Conservation (phyloP, 1,284 basidiomycete genomes). For the Rhodotorula sp. region DNA sequence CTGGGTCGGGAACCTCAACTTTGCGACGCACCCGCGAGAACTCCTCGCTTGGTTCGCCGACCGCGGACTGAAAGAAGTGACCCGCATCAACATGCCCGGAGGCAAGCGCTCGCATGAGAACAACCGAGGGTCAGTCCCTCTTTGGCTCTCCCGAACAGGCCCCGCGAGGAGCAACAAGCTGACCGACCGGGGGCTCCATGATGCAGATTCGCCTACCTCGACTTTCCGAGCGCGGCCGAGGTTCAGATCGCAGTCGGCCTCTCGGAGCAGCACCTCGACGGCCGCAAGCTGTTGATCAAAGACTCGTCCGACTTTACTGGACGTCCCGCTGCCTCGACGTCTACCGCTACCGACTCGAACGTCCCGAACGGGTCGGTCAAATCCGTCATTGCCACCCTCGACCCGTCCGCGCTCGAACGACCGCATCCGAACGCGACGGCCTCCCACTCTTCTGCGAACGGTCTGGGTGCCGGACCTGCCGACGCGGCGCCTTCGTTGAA, state of each 20-base stretch:
- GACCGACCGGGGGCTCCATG: too few relatives aligned
- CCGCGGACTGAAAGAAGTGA: slow-evolving; percentile 48
- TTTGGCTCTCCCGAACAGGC: neutral
- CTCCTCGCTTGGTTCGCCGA: slow-evolving; percentile 37
- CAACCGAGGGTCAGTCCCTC: slow-evolving; percentile 52
- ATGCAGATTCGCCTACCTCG: slow-evolving; percentile 93
- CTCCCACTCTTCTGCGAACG: slow-evolving; percentile 46
- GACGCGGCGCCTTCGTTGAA: slow-evolving; percentile 45
- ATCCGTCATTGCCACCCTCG: slow-evolving; percentile 16
- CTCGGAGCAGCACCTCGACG: slow-evolving; percentile 78
- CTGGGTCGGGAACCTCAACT: slow-evolving; percentile 94
- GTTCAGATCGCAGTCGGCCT: slow-evolving; percentile 72
- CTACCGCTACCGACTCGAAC: neutral
- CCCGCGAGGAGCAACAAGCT: neutral
- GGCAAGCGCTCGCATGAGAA: slow-evolving; percentile 53
- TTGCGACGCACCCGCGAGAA: slow-evolving; percentile 64
- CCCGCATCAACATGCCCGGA: slow-evolving; percentile 57
- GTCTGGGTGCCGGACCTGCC: neutral
- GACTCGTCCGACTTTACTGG: slow-evolving; percentile 55
- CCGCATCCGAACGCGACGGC: slow-evolving; percentile 46
- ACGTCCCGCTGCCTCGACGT: slow-evolving; percentile 46
- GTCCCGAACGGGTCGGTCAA: slow-evolving; percentile 7
- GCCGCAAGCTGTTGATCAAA: slow-evolving; percentile 88
- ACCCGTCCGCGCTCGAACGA: slow-evolving; percentile 29
- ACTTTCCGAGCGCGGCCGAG: slow-evolving; percentile 75